Evolutionary conservation across 805 yeast genomes (phyloP), one percentile per base, ranked within the genome.

Genomic region (Candida orba): DNA sequence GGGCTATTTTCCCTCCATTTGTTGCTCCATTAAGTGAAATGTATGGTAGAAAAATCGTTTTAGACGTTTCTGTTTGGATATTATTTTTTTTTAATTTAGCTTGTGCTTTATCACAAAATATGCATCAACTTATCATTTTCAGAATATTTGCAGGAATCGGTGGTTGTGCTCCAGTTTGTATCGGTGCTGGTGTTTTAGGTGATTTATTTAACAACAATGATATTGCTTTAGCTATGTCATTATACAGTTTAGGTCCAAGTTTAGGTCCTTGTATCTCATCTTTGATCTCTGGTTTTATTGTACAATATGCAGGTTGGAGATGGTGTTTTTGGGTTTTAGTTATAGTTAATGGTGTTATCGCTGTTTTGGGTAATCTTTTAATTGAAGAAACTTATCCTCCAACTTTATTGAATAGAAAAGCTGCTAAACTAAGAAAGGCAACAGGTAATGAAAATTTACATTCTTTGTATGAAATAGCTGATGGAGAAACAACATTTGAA

Each of bases 121-220:
- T 77, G 0, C 67, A 78, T 1, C 80, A 78, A 44, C 64, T 82
- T 66, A 65, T 78, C 51, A 71, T 79, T 13, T 76, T 73, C 47
- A 66, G 89, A 37, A 75, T 81, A 40, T 56, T 81, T 2, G 82
- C 84, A 2, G 89, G 89, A 3, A 58, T 74, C n/a, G 77, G 79
- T 41, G 85, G 84, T 7, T 73, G 81, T 42, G 80, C 84, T 0
- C 82, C 88, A 2, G 63, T 81, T 32, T 77, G 80, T 37, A 80
- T 80, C 8, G 86, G 85, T 22, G 84, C 85, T 1, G 88, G 87
- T 18, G 73, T 78, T 8, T 62, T 82, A 35, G 78, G 84, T 17
- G 89, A 82, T 54, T 54, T 81, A 47, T 81, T 70, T 54, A 66
- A 66, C 41, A 75, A 73, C 46, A 57, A 65, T 38, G 68, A 73